Base-by-base conservation (phyloP, 2,329 filamentous ascomycete genomes). In the Chaetomiaceae sp. region DNA sequence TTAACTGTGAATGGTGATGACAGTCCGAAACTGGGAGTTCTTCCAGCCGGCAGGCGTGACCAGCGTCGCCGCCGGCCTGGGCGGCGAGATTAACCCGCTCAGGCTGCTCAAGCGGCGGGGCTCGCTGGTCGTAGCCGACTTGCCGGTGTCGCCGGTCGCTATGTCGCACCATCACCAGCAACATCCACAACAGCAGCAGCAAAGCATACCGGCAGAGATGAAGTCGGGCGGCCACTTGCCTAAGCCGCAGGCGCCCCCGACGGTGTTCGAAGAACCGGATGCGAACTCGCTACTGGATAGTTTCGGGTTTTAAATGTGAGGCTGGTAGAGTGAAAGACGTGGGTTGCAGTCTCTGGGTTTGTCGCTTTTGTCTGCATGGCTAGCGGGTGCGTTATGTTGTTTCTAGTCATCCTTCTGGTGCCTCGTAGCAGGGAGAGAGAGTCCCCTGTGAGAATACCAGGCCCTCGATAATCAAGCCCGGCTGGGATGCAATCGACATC, bases 201-300 rank as follows among this genome's bases (percentile, higher is more conserved):
- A 46, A 20, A 9, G 32, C 22, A 42, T 71, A 40, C 66, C 70
- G 19, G 57, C 65, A 4, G 68, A 72, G 26, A 66, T 68, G 60
- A 71, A 63, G 60, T 67, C 61, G 38, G 69, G 60, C 54, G 72
- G 60, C 27, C 54, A 47, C 17, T 10, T 39, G 34, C 37, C 33
- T 6, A 49, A 65, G 60, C 47, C 63, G 50, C 76, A 83, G 58
- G 74, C 78, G 12, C 75, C 83, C 14, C 81, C 88, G 1, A 88
- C 84, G 17, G 81, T 84, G 52, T 97, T 97, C 63, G 77, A 94
- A 58, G 93, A 98, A 65, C 93, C 93, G n/a, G 89, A 95, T 68
- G 78, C 86, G 22, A 88, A 80, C 62, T 91, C 88, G 49, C 68
- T 98, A 60, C 72, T 97, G 58, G 91, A 97, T 71, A 90, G 79